These are phyloP conservation scores for Coffea eugenioides DNA, from an alignment of 257 asterid genomes.

Conservation along the genomic window DNA sequence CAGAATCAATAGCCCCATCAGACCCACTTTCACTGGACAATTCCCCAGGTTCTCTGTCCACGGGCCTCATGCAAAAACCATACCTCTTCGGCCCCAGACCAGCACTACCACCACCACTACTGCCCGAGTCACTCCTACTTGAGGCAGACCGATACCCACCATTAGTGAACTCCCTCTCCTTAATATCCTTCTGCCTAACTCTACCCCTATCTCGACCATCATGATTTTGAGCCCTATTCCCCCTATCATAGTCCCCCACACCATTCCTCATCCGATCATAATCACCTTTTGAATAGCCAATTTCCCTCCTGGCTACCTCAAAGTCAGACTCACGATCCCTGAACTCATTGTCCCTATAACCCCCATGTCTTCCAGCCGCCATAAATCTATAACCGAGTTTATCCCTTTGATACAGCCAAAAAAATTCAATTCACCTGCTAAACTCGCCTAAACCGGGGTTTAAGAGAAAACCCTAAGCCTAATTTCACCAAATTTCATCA, in stretches of 20 bases:
- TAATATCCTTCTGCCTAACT: conserved; percentile 56
- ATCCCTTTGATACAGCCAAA: background rate
- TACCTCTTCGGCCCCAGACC: conserved; percentile 31
- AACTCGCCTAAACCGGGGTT: conserved; percentile 9
- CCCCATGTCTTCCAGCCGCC: conserved; percentile 83
- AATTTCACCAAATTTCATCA: conserved; percentile 11
- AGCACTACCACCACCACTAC: conserved; percentile 33
- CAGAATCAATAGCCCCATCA: conserved; percentile 58
- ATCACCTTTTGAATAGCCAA: conserved; percentile 44
- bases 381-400: conserved; percentile 22
- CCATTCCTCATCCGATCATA: conserved; percentile 45
- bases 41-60: conserved; percentile 88
- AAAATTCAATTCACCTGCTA: background rate
- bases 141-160: conserved; percentile 44
- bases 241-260: conserved; percentile 39
- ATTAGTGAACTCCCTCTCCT: conserved; percentile 47
- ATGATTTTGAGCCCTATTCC: conserved; percentile 29
- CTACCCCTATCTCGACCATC: conserved; percentile 41
- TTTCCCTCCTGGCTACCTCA: conserved; percentile 45
- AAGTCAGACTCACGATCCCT: conserved; percentile 57
- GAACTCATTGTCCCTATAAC: conserved; percentile 57
- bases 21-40: conserved; percentile 78
- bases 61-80: conserved; percentile 22
- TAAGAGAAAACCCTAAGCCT: conserved; percentile 23
- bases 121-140: conserved; percentile 52